Conservation (phyloP, 2,329 filamentous ascomycete species). For the Incumbomyces lentus region DNA sequence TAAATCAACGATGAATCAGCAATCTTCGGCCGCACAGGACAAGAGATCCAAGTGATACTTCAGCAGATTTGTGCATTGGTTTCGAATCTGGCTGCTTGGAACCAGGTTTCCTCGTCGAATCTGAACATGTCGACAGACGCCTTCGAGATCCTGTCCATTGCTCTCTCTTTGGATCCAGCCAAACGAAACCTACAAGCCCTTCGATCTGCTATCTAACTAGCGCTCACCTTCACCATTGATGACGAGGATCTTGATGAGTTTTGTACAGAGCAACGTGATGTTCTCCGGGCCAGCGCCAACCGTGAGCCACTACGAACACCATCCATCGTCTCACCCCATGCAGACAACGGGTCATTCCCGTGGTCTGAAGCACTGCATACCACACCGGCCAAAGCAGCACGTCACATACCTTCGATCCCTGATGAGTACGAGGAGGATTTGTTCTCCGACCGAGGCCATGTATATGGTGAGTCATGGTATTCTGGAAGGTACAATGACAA, state of each 20-base stretch:
- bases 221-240: constrained; percentile 84
- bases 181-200: constrained; percentile 74
- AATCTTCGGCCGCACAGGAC: too few relatives aligned
- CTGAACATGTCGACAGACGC: constrained; percentile 92
- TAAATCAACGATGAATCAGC: too few relatives aligned
- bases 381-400: constrained; percentile 57
- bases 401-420: constrained; percentile 78
- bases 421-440: constrained; percentile 74
- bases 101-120: too few relatives aligned
- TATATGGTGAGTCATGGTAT: constrained; percentile 57
- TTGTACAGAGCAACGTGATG: constrained; percentile 68
- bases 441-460: constrained; percentile 58
- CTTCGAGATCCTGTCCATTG: constrained; percentile 83
- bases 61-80: too few relatives aligned
- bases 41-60: too few relatives aligned
- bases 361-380: constrained; percentile 87
- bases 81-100: too few relatives aligned
- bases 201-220: constrained; percentile 65
- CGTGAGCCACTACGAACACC: constrained; percentile 92
- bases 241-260: constrained; percentile 79
- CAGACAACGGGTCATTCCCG: constrained; percentile 75
- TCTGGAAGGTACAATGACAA: constrained; percentile 54
- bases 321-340: constrained; percentile 76
- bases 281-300: constrained; percentile 70
- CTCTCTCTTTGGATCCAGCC: constrained; percentile 79